These are phyloP conservation scores for Bryopsis sp. DNA, from an alignment of 139 green algal species.

Conservation along the genomic window DNA sequence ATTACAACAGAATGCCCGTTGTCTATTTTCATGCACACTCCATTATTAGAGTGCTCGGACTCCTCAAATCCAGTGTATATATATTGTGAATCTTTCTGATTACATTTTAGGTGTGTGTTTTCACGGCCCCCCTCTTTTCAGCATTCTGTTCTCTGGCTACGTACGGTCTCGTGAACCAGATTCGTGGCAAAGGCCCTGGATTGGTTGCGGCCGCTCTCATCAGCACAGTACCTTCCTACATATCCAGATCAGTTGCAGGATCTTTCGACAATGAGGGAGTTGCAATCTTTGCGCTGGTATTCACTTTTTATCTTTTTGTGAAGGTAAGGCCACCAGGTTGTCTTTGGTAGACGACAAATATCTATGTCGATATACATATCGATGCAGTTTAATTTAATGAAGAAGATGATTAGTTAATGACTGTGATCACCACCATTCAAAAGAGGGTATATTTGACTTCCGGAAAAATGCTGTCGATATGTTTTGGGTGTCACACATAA, in stretches of 20 bases:
- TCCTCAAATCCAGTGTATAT: too few relatives aligned
- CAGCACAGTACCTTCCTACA: conserved; percentile 81
- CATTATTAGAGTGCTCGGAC: too few relatives aligned
- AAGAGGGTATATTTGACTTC: too few relatives aligned
- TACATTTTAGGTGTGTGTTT: conserved; percentile 82
- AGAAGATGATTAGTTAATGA: too few relatives aligned
- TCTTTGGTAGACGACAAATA: neutral
- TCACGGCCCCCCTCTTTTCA: conserved; percentile 90
- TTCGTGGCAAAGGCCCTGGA: conserved; percentile 56
- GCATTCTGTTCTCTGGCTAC: conserved; percentile 69
- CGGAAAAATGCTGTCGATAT: too few relatives aligned
- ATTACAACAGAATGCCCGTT: too few relatives aligned
- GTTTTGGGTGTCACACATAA: too few relatives aligned
- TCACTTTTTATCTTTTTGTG: conserved; percentile 81
- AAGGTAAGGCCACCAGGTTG: conserved; percentile 39
- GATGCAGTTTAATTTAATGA: too few relatives aligned
- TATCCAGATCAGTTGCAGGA: conserved; percentile 74
- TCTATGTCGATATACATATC: neutral
- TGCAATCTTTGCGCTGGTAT: conserved; percentile 87
- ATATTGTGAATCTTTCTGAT: too few relatives aligned
- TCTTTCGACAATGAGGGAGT: conserved; percentile 87
- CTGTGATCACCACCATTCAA: too few relatives aligned
- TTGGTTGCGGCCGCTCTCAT: conserved; percentile 79
- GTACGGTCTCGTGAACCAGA: conserved; percentile 75
- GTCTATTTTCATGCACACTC: too few relatives aligned